These are phyloP conservation scores for Rostrohypoxylon terebratum DNA, from an alignment of 495 filamentous ascomycete species.

Conservation along the genomic window DNA sequence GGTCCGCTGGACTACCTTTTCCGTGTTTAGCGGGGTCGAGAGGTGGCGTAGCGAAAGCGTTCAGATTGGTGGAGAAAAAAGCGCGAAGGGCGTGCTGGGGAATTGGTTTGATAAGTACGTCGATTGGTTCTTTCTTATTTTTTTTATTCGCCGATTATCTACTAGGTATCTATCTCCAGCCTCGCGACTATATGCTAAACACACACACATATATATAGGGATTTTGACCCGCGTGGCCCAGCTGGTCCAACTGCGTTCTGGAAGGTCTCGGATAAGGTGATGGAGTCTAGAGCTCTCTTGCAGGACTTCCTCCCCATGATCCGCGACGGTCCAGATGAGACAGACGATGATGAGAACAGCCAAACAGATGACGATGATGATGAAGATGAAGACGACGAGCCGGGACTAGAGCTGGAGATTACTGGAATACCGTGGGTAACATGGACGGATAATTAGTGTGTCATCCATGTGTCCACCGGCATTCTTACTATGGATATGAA, in stretches of 20 bases:
- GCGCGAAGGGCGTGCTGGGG: slow-evolving; percentile 69
- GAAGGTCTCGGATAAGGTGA: slow-evolving; percentile 66
- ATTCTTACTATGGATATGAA: neutral
- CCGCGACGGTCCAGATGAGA: slow-evolving; percentile 24
- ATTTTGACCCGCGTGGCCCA: slow-evolving; percentile 69
- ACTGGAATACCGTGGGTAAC: slow-evolving; percentile 29
- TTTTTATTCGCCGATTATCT: neutral
- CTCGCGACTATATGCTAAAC: slow-evolving; percentile 5
- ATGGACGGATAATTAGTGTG: slow-evolving; percentile 28
- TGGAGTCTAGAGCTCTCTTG: slow-evolving; percentile 20
- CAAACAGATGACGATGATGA: slow-evolving; percentile 22
- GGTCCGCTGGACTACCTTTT: slow-evolving; percentile 73
- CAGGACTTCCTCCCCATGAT: slow-evolving; percentile 37
- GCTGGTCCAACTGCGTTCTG: slow-evolving; percentile 75
- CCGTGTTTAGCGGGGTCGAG: slow-evolving; percentile 69
- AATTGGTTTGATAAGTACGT: slow-evolving; percentile 75
- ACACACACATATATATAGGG: slow-evolving; percentile 52
- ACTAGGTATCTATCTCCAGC: no score
- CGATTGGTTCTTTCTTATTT: neutral
- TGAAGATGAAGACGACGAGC: slow-evolving; percentile 23
- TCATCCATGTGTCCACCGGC: neutral
- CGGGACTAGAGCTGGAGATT: slow-evolving; percentile 31
- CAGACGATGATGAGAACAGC: slow-evolving; percentile 14
- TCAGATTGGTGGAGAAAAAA: slow-evolving; percentile 69
- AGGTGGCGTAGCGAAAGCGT: slow-evolving; percentile 75